phyloP scores from a whole-genome alignment of 345 rosid genomes.

The Aegle marmelos region DNA sequence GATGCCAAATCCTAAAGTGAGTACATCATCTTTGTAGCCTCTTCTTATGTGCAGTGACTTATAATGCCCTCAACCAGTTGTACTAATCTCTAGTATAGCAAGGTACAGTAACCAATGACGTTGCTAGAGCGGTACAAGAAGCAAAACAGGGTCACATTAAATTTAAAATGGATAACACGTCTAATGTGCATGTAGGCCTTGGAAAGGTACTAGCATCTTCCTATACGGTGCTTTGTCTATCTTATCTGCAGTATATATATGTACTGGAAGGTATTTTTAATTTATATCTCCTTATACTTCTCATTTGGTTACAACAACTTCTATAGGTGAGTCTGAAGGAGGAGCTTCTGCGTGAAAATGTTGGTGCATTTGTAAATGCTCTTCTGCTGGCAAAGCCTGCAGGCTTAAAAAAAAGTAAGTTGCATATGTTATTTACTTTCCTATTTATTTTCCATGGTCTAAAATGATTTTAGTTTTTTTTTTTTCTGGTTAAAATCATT shows the following conservation, averaged over 20 bases:
- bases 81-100: slow-evolving; percentile 45
- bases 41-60: neutral
- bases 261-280: neutral
- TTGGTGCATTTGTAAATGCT: slow-evolving; percentile 91
- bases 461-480: neutral
- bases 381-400: slow-evolving; percentile 90
- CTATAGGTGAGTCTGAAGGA: slow-evolving; percentile 71
- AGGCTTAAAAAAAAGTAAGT: slow-evolving; percentile 91
- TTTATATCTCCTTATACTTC: neutral
- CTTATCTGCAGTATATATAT: neutral
- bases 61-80: slow-evolving; percentile 2
- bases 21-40: slow-evolving; percentile 19
- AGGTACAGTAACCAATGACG: slow-evolving; percentile 83
- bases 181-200: slow-evolving; percentile 86
- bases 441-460: neutral
- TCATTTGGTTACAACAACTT: slow-evolving; percentile 6
- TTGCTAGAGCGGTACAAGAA: slow-evolving; percentile 69
- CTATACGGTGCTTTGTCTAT: neutral
- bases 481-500: neutral
- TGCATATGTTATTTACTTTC: neutral
- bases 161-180: slow-evolving; percentile 87
- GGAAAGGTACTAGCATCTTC: slow-evolving; percentile 63
- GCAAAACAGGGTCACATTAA: slow-evolving; percentile 74
- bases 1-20: slow-evolving; percentile 86
- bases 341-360: slow-evolving; percentile 70